Base-by-base conservation (phyloP, 1,284 basidiomycete genomes). In the Melampsora larici-populina region DNA sequence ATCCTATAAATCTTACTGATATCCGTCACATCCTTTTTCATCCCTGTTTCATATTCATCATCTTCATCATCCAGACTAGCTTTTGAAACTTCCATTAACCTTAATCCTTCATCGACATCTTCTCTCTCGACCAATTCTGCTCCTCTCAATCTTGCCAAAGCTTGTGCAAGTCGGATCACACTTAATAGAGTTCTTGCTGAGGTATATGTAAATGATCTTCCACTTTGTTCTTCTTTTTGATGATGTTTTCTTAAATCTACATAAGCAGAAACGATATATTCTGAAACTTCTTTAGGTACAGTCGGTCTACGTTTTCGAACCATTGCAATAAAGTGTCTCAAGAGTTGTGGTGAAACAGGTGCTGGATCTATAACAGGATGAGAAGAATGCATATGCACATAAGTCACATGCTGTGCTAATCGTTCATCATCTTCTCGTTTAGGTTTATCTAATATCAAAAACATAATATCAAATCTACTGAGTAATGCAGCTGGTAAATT, bases 171-270 rank as follows among this genome's bases (percentile, higher is more conserved):
- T 80, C 97, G 93, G 40, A 99, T 88, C 60, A 99, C 91, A 73
- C 93, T 97, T 58, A 99, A 89, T 15, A 99, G 88, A 1, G 97
- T 98, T 83, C 97, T 90, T 0, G 95, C 93, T n/a, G 95, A 97
- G 9, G 95, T 96, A 85, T 99, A 98, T 0, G 91, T 90, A 83
- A 94, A 92, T 24, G 91, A 90, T 84, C 92, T 93, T 83, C 94
- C 92, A 80, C 92, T 89, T 79, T 90, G 88, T 80, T 94, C 91
- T 81, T 97, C 93, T 80, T 95, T 92, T 84, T 97, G 94, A 78
- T 92, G 92, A 80, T 91, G 88, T 83, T 94, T 94, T 78, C 97
- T 92, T 79, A 99, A 88, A 78, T 93, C 91, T 65, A 99, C 97
- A 82, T 99, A 99, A 0, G 93, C 92, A 80, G 93, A 92, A 33